These are phyloP conservation scores for Pelargonium nanum DNA, from an alignment of 345 rosid species.

Conservation along the genomic window DNA sequence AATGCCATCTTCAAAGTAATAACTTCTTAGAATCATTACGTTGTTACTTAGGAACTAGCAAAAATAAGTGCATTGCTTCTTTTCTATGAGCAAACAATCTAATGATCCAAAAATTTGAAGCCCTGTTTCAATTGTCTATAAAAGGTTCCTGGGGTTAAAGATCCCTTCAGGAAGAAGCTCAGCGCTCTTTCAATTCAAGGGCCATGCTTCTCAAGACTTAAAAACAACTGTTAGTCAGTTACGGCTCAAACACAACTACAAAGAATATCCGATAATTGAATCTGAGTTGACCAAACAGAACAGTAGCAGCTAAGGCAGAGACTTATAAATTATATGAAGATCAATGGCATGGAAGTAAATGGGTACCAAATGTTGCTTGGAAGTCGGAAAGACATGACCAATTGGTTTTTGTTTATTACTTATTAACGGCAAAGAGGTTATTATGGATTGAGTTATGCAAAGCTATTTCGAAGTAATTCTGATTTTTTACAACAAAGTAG, in stretches of 20 bases:
- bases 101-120: not conserved
- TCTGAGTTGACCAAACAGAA: not conserved
- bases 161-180: not conserved
- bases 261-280: not conserved
- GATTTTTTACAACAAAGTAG: not conserved
- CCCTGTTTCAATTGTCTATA: no score
- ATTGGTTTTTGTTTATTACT: not conserved
- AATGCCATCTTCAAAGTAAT: not conserved
- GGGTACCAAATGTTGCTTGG: not conserved
- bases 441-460: not conserved
- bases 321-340: no score
- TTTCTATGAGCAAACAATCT: not conserved
- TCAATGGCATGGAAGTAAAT: not conserved
- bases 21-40: not conserved
- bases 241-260: not conserved
- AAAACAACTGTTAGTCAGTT: not conserved
- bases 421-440: not conserved
- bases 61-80: not conserved
- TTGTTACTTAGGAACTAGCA: not conserved
- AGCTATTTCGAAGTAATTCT: not conserved
- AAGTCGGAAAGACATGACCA: not conserved
- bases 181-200: not conserved
- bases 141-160: not conserved
- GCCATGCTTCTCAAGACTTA: not conserved
- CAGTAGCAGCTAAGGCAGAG: not conserved